A percentile compares a stretch with the other conserved stretches of the same genome.
phyloP scores from a whole-genome alignment of 2,329 filamentous ascomycete species.

The Aspergillus sp. region DNA sequence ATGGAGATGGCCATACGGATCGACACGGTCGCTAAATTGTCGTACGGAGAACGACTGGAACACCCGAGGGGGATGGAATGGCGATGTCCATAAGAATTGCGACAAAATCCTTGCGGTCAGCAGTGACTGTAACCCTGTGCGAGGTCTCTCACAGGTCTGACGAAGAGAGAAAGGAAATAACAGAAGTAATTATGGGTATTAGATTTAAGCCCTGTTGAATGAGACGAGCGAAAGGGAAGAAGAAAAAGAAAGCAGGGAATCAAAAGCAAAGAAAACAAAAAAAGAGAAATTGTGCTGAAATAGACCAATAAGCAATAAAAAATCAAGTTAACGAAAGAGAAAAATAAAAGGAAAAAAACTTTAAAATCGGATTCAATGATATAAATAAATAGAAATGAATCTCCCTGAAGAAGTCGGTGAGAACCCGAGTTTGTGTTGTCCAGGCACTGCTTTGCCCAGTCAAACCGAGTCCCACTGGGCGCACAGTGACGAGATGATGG shows the following conservation, averaged over 20 bases:
- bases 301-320: constrained; percentile 4
- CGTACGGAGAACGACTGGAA: constrained; percentile 38
- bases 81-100: constrained; percentile 43
- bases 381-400: constrained; percentile 14
- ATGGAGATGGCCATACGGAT: constrained; percentile 47
- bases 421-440: constrained; percentile 18
- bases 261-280: constrained; percentile 1
- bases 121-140: constrained; percentile 9
- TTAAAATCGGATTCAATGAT: constrained; percentile 5
- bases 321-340: constrained; percentile 1
- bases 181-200: constrained; percentile 3
- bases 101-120: constrained; percentile 15
- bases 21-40: constrained; percentile 28
- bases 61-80: constrained; percentile 34
- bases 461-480: constrained; percentile 12
- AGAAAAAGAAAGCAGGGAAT: constrained; percentile 3
- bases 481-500: neutral
- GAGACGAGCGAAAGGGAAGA: constrained; percentile 8
- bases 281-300: neutral
- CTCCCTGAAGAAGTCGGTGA: constrained; percentile 25
- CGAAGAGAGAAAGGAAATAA: constrained; percentile 8
- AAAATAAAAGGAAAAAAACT: constrained; percentile 9
- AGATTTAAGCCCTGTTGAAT: constrained; percentile 3
- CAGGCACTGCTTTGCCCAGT: constrained; percentile 15
- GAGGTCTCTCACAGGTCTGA: constrained; percentile 8